Evolutionary conservation across 2,329 filamentous ascomycete species (phyloP).

Genomic region (Apiospora aurea): DNA sequence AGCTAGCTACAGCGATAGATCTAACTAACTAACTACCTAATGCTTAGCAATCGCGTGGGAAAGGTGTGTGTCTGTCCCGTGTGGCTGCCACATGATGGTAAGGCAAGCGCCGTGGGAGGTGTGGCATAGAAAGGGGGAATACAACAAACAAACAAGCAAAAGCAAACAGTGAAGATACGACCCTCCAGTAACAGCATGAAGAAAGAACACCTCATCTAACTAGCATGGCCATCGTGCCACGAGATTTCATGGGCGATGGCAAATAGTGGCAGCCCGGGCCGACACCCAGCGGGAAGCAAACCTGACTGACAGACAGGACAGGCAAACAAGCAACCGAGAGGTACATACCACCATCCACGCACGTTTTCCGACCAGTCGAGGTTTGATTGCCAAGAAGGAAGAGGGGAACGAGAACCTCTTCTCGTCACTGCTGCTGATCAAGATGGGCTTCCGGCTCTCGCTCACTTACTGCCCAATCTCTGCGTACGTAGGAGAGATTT

Average conservation of each 20-base stretch:
- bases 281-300: neutral
- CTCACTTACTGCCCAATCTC: neutral
- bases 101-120: neutral
- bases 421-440: neutral
- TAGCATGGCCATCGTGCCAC: neutral
- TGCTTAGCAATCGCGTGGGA: neutral
- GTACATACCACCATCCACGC: neutral
- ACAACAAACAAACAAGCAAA: neutral
- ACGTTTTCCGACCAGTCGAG: neutral
- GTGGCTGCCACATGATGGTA: neutral
- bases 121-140: neutral
- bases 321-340: neutral
- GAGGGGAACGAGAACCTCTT: neutral
- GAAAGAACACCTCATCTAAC: neutral
- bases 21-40: neutral
- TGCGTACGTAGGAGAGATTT: neutral
- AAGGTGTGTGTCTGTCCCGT: neutral
- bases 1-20: neutral
- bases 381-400: neutral
- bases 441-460: neutral
- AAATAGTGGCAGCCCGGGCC: neutral
- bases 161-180: neutral
- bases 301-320: neutral
- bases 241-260: neutral
- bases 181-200: neutral